Evolutionary conservation across 2,329 filamentous ascomycete species (phyloP).

Genomic region (Nothomitra cinnamomea): DNA sequence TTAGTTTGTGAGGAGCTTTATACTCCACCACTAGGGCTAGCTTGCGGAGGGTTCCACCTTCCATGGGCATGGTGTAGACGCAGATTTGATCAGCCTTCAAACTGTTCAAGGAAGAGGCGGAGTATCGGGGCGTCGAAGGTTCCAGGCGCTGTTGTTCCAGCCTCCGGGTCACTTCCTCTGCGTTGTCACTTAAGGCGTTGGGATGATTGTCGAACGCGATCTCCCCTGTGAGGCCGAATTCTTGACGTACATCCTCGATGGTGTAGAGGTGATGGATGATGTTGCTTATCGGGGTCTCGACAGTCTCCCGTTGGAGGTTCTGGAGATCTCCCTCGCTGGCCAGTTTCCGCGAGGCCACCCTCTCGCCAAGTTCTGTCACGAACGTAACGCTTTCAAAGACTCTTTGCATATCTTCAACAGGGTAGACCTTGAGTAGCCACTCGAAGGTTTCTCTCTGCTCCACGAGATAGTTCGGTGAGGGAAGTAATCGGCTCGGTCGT

Average conservation of each 20-base stretch:
- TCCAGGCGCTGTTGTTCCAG: not conserved
- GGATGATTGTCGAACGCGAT: constrained; percentile 3
- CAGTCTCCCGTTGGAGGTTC: not conserved
- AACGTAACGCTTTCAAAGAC: not conserved
- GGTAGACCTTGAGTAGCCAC: not conserved
- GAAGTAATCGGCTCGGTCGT: constrained; percentile 7
- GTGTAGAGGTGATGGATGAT: not conserved
- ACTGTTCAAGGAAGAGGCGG: not conserved
- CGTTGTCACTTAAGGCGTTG: not conserved
- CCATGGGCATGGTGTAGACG: not conserved
- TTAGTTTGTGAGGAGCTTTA: constrained; percentile 14
- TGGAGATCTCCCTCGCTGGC: not conserved
- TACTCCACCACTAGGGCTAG: constrained; percentile 9
- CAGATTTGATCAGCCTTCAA: not conserved
- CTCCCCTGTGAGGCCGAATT: not conserved
- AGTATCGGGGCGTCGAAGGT: not conserved
- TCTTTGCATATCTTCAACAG: not conserved
- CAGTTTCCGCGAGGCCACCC: not conserved
- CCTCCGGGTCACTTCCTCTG: not conserved
- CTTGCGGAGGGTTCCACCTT: not conserved
- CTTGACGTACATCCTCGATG: not conserved
- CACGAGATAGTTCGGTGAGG: constrained; percentile 7
- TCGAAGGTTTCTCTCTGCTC: constrained; percentile 7
- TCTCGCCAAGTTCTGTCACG: not conserved
- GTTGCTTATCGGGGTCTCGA: not conserved